Evolutionary conservation across 169 alveolate species (phyloP), one percentile per base, ranked within the genome.

Genomic region (Plasmodium cynomolgi): DNA sequence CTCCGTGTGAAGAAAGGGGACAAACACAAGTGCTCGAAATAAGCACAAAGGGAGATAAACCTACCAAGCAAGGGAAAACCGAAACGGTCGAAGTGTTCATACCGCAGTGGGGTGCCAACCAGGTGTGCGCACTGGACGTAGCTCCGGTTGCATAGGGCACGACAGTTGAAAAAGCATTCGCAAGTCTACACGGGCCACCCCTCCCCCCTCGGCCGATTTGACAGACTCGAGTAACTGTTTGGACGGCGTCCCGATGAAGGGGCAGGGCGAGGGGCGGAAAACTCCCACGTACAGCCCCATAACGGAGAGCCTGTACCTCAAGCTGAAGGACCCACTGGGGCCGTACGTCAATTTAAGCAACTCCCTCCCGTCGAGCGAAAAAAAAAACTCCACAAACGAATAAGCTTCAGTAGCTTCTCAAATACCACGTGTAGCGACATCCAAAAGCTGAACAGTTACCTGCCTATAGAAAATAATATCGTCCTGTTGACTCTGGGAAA

Each of bases 391-490:
- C 47, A 80, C 54, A 23, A 54, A 31, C 26, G 94, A 47, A 20
- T 79, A 58, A 90, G 94, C 54, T 90, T 90, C 41, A 90, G 94
- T 37, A 90, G 94, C 34, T 90, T 90, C 72, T 80, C 94, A 23
- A 90, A 90, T 62, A 90, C 94, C n/a, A 90, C 94, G 3, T 90
- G 94, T 58, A 90, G 94, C 83, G 94, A 90, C 83, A 90, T 90
- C 68, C 41, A 58, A 81, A 90, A 90, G 83, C 34, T 90, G 73
- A 90, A 50, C 83, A 90, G 72, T 39, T 90, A 79, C 44, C 72
- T 90, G 31, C 47, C 31, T 5, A 39, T 90, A 80, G 90, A 90
- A 80, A 90, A 79, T 68, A 90, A 90, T 72, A 90, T 90, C 44
- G 47, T 90, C 44, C 9, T 90, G 54, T 58, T 90, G 72, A 15